A percentile compares a stretch with the other conserved stretches of the same genome.
Conservation (phyloP, 768 basidiomycete species). For the Hygrophorus pudorinus region DNA sequence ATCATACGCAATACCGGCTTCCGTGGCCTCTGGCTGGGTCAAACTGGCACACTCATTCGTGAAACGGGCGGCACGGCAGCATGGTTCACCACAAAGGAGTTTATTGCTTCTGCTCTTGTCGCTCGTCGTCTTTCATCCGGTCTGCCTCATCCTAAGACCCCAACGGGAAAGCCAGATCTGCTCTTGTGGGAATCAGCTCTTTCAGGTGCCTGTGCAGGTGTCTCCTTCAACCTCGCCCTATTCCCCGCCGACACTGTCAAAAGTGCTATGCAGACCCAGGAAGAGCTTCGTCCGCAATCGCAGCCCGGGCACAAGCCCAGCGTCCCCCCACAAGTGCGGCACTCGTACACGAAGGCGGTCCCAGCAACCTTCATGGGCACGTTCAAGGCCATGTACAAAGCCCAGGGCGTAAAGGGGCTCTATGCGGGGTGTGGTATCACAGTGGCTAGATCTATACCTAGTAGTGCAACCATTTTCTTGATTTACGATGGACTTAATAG, state of each 20-base stretch:
- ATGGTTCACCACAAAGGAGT: slow-evolving; percentile 84
- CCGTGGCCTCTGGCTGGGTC: slow-evolving; percentile 76
- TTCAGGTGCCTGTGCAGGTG: slow-evolving; percentile 73
- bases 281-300: slow-evolving; percentile 51
- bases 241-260: slow-evolving; percentile 92
- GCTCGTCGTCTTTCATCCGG: slow-evolving; percentile 25
- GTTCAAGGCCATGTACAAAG: slow-evolving; percentile 58
- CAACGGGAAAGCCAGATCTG: slow-evolving; percentile 19
- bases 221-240: slow-evolving; percentile 66
- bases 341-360: neutral
- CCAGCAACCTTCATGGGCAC: slow-evolving; percentile 46
- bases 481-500: slow-evolving; percentile 69
- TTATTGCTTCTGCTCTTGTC: slow-evolving; percentile 55
- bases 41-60: slow-evolving; percentile 77
- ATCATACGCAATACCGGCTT: slow-evolving; percentile 47
- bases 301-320: neutral
- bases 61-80: slow-evolving; percentile 81
- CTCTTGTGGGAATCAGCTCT: slow-evolving; percentile 69
- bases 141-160: slow-evolving; percentile 4
- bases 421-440: slow-evolving; percentile 90
- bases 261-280: slow-evolving; percentile 83
- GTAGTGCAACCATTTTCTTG: slow-evolving; percentile 82
- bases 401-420: slow-evolving; percentile 65
- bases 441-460: slow-evolving; percentile 70
- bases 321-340: no score